Evolutionary conservation across 1,139 yeast species (phyloP).

Genomic region (Hyphopichia fennica): DNA sequence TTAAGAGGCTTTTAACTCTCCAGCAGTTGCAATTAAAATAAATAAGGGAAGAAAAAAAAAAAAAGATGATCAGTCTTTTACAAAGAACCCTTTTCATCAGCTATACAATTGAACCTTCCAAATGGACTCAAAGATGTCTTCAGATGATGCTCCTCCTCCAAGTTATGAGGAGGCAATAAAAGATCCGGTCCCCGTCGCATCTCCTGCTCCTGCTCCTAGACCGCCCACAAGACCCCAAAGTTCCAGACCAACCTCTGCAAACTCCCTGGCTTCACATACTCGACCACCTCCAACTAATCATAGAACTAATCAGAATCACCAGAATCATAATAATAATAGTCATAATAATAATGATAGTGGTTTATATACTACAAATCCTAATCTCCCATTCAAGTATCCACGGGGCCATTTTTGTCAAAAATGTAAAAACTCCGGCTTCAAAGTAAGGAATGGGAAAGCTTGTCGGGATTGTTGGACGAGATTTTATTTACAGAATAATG

Average conservation of each 20-base stretch:
- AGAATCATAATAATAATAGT: neutral
- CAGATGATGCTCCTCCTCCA: constrained; percentile 10
- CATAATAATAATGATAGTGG: neutral
- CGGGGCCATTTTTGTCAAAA: constrained; percentile 35
- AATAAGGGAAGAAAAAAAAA: neutral
- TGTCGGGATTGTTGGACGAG: constrained; percentile 40
- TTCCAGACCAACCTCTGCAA: neutral
- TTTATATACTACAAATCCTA: constrained; percentile 29
- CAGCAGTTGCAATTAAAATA: too few species aligned
- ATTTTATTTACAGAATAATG: constrained; percentile 26
- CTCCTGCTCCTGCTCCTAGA: constrained; percentile 11
- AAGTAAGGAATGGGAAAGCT: constrained; percentile 25
- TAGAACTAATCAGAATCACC: neutral
- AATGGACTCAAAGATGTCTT: neutral
- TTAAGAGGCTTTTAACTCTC: too few species aligned
- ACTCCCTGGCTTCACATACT: neutral
- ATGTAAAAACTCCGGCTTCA: constrained; percentile 45
- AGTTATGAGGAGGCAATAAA: constrained; percentile 2
- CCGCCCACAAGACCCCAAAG: constrained; percentile 4
- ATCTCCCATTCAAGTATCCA: constrained; percentile 58
- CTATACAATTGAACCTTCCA: neutral
- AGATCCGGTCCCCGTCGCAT: constrained; percentile 4
- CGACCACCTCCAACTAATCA: neutral
- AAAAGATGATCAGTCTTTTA: neutral
- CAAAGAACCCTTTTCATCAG: neutral